Conservation (phyloP, 2,329 filamentous ascomycete genomes). For the Trichoderma asperellum region DNA sequence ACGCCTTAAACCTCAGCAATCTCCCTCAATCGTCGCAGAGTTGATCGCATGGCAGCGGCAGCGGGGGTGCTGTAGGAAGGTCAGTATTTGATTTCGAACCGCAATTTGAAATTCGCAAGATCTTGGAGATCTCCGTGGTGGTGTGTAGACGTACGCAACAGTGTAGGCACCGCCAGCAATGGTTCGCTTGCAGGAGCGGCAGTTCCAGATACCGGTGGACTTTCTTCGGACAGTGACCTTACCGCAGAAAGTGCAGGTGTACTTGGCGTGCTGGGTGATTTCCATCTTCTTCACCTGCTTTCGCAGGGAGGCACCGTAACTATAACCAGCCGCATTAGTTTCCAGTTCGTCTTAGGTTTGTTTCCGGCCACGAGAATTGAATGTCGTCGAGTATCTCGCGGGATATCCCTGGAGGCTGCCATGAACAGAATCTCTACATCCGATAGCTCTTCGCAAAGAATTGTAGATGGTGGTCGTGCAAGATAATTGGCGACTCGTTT, state of each 20-base stretch:
- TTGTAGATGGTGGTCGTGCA: background rate
- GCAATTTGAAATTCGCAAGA: background rate
- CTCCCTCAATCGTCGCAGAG: conserved; percentile 94
- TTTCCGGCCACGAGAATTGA: background rate
- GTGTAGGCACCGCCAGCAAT: conserved; percentile 77
- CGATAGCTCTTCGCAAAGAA: background rate
- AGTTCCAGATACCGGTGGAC: conserved; percentile 95
- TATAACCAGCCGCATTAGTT: conserved; percentile 43
- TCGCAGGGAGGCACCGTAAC: conserved; percentile 98
- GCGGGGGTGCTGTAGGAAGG: conserved; percentile 72
- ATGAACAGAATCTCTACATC: background rate
- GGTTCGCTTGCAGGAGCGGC: conserved; percentile 93
- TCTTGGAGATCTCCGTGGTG: background rate
- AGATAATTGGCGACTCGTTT: conserved; percentile 9
- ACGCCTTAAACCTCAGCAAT: conserved; percentile 85
- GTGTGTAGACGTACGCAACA: conserved; percentile 77
- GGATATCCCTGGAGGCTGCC: background rate
- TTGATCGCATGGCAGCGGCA: conserved; percentile 92
- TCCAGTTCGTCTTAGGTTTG: conserved; percentile 1
- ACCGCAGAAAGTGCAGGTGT: conserved; percentile 98
- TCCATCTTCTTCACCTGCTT: conserved; percentile 99
- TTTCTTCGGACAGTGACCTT: conserved; percentile 92
- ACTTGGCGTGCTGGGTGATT: conserved; percentile 97
- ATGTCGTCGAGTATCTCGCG: background rate
- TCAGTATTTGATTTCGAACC: conserved; percentile 35